Conservation (phyloP, 495 filamentous ascomycete genomes). For the Massariosphaeria phaeospora region DNA sequence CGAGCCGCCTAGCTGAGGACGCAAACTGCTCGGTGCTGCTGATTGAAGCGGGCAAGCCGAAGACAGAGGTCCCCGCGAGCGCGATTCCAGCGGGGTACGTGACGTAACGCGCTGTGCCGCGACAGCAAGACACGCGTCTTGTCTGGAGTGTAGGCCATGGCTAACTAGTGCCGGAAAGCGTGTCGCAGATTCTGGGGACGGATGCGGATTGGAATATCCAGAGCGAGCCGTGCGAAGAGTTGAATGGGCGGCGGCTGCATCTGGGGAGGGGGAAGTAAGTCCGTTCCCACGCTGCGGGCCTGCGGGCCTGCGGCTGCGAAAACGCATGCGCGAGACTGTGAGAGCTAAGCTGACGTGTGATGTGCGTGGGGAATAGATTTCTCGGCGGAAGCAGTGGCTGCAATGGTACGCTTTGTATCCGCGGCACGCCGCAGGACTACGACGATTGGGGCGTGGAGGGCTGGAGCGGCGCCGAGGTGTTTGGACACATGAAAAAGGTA, state of each 20-base stretch:
- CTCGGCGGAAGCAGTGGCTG: slow-evolving; percentile 59
- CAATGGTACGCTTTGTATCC: slow-evolving; percentile 58
- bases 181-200: background rate
- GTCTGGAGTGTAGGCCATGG: slow-evolving; percentile 28
- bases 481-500: slow-evolving; percentile 33
- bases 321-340: no score
- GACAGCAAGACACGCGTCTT: slow-evolving; percentile 26
- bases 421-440: slow-evolving; percentile 58
- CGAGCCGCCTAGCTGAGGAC: slow-evolving; percentile 48
- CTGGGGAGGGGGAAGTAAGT: background rate
- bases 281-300: background rate
- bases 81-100: background rate
- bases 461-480: slow-evolving; percentile 54
- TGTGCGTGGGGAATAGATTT: slow-evolving; percentile 48
- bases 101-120: no score
- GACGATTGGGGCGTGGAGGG: slow-evolving; percentile 53
- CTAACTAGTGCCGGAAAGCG: no score
- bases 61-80: slow-evolving; percentile 21
- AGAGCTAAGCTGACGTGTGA: no score
- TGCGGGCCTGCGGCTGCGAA: no score
- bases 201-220: slow-evolving; percentile 33
- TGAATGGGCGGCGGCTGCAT: slow-evolving; percentile 12
- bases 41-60: slow-evolving; percentile 46
- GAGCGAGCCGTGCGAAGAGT: slow-evolving; percentile 19
- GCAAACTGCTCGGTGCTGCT: slow-evolving; percentile 45